Percentiles rank a stretch among this genome's conserved stretches.
Conservation (phyloP, 1,284 basidiomycete species). For the Coniferiporia sulphurascens region DNA sequence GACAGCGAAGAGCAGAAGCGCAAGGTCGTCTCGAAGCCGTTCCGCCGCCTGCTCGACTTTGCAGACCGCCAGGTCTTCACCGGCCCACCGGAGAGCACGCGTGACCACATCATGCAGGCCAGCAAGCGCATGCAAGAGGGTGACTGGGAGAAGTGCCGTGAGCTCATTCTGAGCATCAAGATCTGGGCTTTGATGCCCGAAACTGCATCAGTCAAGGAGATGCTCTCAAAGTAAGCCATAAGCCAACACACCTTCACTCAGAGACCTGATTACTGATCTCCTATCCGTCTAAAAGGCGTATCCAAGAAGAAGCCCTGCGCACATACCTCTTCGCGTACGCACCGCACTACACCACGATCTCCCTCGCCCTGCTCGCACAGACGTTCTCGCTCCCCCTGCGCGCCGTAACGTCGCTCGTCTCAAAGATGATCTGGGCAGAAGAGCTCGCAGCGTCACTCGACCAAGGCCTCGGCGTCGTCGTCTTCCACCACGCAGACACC, state of each 20-base stretch:
- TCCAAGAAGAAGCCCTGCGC: conserved; percentile 95
- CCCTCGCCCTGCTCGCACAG: conserved; percentile 79
- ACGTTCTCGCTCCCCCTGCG: conserved; percentile 84
- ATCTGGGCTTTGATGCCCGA: conserved; percentile 98
- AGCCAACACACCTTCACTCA: background rate
- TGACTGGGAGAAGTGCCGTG: conserved; percentile 94
- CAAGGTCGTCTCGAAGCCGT: conserved; percentile 90
- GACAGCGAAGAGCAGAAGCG: conserved; percentile 91
- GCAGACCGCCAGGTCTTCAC: conserved; percentile 98
- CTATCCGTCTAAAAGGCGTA: conserved; percentile 53
- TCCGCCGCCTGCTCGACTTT: conserved; percentile 93
- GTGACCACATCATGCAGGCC: conserved; percentile 99
- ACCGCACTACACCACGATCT: conserved; percentile 89
- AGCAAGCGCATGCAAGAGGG: conserved; percentile 96
- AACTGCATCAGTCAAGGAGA: conserved; percentile 83
- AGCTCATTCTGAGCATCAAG: conserved; percentile 93
- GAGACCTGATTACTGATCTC: background rate
- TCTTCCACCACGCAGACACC: conserved; percentile 88
- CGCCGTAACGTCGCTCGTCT: conserved; percentile 87
- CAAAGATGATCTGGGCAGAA: conserved; percentile 99
- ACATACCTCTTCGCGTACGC: conserved; percentile 99
- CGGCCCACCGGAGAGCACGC: conserved; percentile 96
- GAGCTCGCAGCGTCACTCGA: conserved; percentile 93
- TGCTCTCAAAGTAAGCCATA: conserved; percentile 88
- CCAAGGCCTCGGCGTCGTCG: conserved; percentile 79